These are phyloP conservation scores for Dioscorea alata DNA, from an alignment of 106 monocot species.

Conservation along the genomic window DNA sequence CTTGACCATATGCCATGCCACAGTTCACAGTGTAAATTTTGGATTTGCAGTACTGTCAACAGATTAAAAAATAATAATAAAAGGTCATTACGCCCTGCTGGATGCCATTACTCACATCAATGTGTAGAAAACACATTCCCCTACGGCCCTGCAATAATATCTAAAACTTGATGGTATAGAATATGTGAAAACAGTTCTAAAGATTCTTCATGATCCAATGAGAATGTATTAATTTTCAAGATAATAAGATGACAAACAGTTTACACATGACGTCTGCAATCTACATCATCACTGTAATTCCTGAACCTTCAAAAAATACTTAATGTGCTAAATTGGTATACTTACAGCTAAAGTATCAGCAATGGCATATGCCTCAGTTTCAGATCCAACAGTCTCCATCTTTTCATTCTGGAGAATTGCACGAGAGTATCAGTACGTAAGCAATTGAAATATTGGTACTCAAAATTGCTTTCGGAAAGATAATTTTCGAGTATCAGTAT, in stretches of 20 bases:
- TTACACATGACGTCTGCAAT: no score
- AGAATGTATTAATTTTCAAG: no score
- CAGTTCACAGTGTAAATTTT: constrained; percentile 90
- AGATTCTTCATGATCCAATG: no score
- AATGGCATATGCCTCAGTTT: constrained; percentile 93
- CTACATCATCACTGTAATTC: neutral
- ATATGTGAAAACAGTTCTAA: no score
- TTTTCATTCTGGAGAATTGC: constrained; percentile 63
- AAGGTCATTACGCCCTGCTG: neutral
- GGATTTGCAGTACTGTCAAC: constrained; percentile 74
- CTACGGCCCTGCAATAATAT: no score
- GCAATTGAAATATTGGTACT: neutral
- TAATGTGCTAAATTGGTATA: neutral
- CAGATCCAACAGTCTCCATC: constrained; percentile 76
- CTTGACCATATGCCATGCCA: constrained; percentile 96
- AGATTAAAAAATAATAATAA: constrained; percentile 11
- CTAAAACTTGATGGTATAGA: no score
- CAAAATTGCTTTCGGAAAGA: neutral
- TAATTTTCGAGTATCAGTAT: constrained; percentile 3
- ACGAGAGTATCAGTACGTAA: constrained; percentile 2
- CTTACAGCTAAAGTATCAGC: constrained; percentile 88
- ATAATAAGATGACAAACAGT: no score
- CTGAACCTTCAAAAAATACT: neutral
- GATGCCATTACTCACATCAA: neutral
- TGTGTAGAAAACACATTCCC: no score